Percentiles rank a stretch among this genome's conserved stretches.
These are phyloP conservation scores for Alternaria infectoria DNA, from an alignment of 2,329 filamentous ascomycete species.

Conservation along the genomic window DNA sequence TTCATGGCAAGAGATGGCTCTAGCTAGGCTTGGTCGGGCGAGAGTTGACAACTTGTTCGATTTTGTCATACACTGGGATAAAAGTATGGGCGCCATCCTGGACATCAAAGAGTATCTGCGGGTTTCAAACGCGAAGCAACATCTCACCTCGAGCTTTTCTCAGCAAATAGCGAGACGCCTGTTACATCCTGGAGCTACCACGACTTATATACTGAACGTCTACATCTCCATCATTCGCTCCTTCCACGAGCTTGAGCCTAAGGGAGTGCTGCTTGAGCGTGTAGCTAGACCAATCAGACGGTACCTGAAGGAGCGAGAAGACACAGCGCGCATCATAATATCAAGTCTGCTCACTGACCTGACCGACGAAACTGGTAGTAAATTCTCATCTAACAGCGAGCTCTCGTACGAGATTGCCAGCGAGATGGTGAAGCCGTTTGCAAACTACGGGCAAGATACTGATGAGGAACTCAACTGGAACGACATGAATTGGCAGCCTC, in stretches of 20 bases:
- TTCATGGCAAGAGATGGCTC: slow-evolving; percentile 73
- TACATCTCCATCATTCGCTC: slow-evolving; percentile 82
- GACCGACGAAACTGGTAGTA: slow-evolving; percentile 52
- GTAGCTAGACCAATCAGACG: slow-evolving; percentile 75
- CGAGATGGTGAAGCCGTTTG: slow-evolving; percentile 67
- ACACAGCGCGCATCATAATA: slow-evolving; percentile 79
- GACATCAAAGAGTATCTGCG: slow-evolving; percentile 75
- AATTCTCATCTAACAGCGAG: slow-evolving; percentile 65
- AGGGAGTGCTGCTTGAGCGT: slow-evolving; percentile 76
- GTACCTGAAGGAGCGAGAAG: slow-evolving; percentile 78
- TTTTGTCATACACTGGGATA: slow-evolving; percentile 77
- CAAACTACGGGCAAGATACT: slow-evolving; percentile 59
- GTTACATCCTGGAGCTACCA: slow-evolving; percentile 77
- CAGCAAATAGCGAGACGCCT: slow-evolving; percentile 69
- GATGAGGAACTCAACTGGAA: slow-evolving; percentile 81
- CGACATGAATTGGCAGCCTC: slow-evolving; percentile 91
- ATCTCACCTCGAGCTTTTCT: slow-evolving; percentile 74
- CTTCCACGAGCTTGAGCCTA: slow-evolving; percentile 76
- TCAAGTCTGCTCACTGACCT: slow-evolving; percentile 72
- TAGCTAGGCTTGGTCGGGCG: slow-evolving; percentile 70
- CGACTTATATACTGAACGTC: slow-evolving; percentile 74
- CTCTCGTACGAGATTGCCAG: slow-evolving; percentile 71
- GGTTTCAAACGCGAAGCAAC: slow-evolving; percentile 69
- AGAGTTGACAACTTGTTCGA: slow-evolving; percentile 78
- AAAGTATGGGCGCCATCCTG: slow-evolving; percentile 72